These are phyloP conservation scores for Xylariaceae sp. DNA, from an alignment of 2,329 filamentous ascomycete genomes.

Conservation along the genomic window DNA sequence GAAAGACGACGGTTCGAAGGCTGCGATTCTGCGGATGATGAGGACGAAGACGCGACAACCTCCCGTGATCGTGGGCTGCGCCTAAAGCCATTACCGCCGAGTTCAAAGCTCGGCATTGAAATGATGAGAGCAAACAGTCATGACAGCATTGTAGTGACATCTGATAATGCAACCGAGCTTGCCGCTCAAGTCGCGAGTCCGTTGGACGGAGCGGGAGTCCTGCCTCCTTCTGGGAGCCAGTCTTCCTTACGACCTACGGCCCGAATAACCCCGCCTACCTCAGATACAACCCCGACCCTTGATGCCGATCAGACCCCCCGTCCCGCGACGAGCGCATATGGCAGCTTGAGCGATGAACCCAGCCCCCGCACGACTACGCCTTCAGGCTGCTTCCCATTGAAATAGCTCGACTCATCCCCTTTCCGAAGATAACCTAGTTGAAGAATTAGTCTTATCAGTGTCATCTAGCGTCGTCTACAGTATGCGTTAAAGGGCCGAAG, in stretches of 20 bases:
- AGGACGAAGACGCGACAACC: constrained; percentile 83
- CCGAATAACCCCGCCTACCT: constrained; percentile 27
- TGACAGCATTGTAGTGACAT: constrained; percentile 62
- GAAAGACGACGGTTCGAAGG: constrained; percentile 70
- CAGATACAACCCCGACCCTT: constrained; percentile 23
- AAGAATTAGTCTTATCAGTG: constrained; percentile 10
- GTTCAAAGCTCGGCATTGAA: constrained; percentile 87
- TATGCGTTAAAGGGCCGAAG: constrained; percentile 26
- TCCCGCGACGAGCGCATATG: constrained; percentile 26
- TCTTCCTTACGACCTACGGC: constrained; percentile 21
- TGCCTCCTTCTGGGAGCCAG: constrained; percentile 23
- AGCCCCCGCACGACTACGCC: constrained; percentile 36
- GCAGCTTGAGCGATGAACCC: constrained; percentile 34
- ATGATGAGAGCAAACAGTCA: constrained; percentile 98
- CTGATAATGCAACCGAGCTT: constrained; percentile 48
- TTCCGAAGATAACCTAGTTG: neutral
- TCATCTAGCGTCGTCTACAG: constrained; percentile 19
- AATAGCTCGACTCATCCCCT: neutral
- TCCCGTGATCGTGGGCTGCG: constrained; percentile 38
- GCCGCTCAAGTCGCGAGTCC: constrained; percentile 50
- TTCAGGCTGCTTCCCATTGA: constrained; percentile 9
- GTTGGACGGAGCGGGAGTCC: constrained; percentile 36
- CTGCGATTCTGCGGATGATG: constrained; percentile 84
- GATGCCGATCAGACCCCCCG: constrained; percentile 43
- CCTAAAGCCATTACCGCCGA: constrained; percentile 57